Evolutionary conservation across 805 yeast species (phyloP), one percentile per base, ranked within the genome.

Genomic region (Wickerhamomyces silvicola): DNA sequence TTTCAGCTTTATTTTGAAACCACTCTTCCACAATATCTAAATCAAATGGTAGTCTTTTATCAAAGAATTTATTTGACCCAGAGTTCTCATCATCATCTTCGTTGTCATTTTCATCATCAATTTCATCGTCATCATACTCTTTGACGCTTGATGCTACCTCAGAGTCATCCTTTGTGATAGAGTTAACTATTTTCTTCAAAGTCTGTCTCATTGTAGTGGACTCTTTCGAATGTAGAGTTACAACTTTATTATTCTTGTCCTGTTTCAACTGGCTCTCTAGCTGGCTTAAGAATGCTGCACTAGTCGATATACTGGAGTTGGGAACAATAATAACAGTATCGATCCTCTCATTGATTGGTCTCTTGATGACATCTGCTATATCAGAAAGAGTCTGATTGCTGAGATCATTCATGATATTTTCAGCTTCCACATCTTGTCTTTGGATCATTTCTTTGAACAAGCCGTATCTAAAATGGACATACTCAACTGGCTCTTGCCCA

Each of bases 1-100:
- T 30, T 10, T 27, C 21, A 30, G 35, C 34, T 7, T 32, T 27
- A 5, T 28, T 26, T 6, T 32, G 18, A 28, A 49, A 45, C 54
- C 54, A 51, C n/a, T 50, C 50, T 7, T 36, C 38, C 4, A 40
- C 42, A 12, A 47, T 41, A 19, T 50, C 54, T 9, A 51, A 34
- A 30, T 51, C 56, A 35, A 38, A 48, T 1, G 48, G 46, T 4
- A 41, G 30, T 28, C 49, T 41, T 31, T 33, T 43, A 28, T 48
- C 50, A 24, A 40, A 43, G 11, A 16, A 13, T 22, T 23, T 6
- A n/a, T 13, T 10, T 6, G 22, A 11, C 8, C 16, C 12, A 10
- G 14, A 7, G 4, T 29, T 27, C 17, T 22, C 22, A 22, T 24
- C 31, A 15, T 29, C 39, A 10, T 41, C 40, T 2, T 33, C 45